A percentile compares a stretch with the other conserved stretches of the same genome.
Evolutionary conservation across 257 asterid species (phyloP).

Genomic region (Henckelia pumila): DNA sequence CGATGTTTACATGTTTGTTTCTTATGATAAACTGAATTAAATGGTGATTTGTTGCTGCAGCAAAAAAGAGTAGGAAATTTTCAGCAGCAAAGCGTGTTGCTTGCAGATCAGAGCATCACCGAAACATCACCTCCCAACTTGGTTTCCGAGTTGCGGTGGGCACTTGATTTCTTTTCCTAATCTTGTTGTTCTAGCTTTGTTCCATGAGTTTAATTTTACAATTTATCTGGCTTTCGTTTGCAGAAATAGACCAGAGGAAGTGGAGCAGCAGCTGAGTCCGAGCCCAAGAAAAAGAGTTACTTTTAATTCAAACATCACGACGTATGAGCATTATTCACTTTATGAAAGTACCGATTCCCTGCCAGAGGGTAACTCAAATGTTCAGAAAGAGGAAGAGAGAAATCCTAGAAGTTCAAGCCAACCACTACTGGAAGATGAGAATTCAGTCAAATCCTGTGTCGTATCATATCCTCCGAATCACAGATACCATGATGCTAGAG

Average conservation of each 20-base stretch:
- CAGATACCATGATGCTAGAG: slow-evolving; percentile 86
- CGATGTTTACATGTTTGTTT: neutral
- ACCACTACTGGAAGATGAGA: slow-evolving; percentile 49
- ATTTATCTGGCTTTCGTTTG: slow-evolving; percentile 21
- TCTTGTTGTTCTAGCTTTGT: neutral
- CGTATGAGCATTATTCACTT: slow-evolving; percentile 63
- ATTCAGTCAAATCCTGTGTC: slow-evolving; percentile 55
- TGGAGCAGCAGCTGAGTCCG: slow-evolving; percentile 48
- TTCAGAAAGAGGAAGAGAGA: slow-evolving; percentile 32
- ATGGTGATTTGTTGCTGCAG: neutral
- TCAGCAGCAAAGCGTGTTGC: slow-evolving; percentile 27
- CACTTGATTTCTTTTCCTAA: slow-evolving; percentile 17
- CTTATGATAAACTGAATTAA: neutral
- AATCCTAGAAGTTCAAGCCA: slow-evolving; percentile 29
- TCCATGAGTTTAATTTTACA: neutral
- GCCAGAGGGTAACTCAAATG: slow-evolving; percentile 32
- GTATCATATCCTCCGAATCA: slow-evolving; percentile 76
- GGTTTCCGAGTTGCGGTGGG: slow-evolving; percentile 54
- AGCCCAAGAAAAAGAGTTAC: slow-evolving; percentile 74
- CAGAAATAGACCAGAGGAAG: slow-evolving; percentile 55
- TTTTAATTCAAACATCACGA: slow-evolving; percentile 64
- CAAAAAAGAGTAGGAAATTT: no score
- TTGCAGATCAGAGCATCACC: slow-evolving; percentile 39
- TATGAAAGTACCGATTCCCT: slow-evolving; percentile 59
- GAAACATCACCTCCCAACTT: slow-evolving; percentile 35